Conservation (phyloP, 768 basidiomycete species). For the Polyporus arcularius region DNA sequence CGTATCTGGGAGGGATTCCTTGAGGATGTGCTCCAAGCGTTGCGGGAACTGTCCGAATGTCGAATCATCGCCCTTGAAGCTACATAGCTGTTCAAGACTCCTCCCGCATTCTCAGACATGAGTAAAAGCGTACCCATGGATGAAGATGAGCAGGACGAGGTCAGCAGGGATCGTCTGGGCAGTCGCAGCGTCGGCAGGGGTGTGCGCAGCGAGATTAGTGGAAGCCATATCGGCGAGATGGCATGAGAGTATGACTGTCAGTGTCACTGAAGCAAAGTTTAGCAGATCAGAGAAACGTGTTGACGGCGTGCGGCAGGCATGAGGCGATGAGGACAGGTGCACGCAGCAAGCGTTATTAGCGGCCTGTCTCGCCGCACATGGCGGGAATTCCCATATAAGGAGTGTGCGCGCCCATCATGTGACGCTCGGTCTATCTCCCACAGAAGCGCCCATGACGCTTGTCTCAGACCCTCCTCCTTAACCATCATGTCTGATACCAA, state of each 20-base stretch:
- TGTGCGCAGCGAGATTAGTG: not conserved
- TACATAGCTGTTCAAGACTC: slow-evolving; percentile 17
- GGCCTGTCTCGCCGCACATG: not conserved
- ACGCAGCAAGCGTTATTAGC: not conserved
- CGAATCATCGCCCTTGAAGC: slow-evolving; percentile 63
- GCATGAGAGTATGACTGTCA: not conserved
- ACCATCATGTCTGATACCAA: slow-evolving; percentile 4
- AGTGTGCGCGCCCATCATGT: too few relatives aligned
- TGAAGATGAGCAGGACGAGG: slow-evolving; percentile 70
- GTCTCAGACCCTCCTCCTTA: not conserved
- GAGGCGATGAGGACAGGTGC: not conserved
- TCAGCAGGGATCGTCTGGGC: slow-evolving; percentile 33
- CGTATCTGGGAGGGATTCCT: slow-evolving; percentile 58
- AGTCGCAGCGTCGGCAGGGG: not conserved
- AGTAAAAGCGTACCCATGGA: slow-evolving; percentile 65
- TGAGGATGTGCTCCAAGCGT: slow-evolving; percentile 73
- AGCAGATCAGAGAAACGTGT: not conserved
- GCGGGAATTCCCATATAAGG: slow-evolving; percentile 17
- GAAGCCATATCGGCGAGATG: slow-evolving; percentile 1
- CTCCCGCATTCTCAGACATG: slow-evolving; percentile 22
- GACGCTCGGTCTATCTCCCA: too few relatives aligned
- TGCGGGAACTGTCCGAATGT: slow-evolving; percentile 81
- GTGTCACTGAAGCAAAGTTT: not conserved
- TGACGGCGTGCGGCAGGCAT: not conserved
- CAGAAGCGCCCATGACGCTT: too few relatives aligned